Base-by-base conservation (phyloP, 23 red algal genomes). In the Pyropia yezoensis region DNA sequence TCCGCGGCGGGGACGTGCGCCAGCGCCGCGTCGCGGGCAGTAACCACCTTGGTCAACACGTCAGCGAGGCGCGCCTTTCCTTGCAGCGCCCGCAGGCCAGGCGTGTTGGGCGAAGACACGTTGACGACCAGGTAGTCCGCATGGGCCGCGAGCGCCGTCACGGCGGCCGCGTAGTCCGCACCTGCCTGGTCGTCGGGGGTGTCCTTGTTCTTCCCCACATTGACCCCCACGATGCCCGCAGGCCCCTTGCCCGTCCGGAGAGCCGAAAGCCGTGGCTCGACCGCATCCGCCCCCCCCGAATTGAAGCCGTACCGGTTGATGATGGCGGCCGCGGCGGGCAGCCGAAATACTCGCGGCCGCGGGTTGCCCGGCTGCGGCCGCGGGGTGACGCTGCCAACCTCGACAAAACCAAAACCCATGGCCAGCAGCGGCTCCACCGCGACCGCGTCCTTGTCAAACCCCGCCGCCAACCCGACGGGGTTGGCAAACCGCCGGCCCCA, bases 261-360 rank as follows among this genome's bases (percentile, higher is more conserved):
- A 20, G 32, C 65, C 12, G 33, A n/a, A 19, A 86, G 17, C 7
- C 73, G 60, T 21, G 69, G 18, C 28, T 45, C 21, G 30, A 95
- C 82, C 21, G 64, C 67, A 7, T 62, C 60, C 26, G 45, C 52
- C 28, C 90, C 90, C 0, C 55, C 83, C 25, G 82, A 88, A 52
- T 96, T 96, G 72, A 96, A 96, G 27, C 91, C 91, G 28, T 84
- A 88, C 4, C 91, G 83, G 53, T 96, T 96, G 58, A 96, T 89
- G 33, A 96, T 71, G 17, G 91, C 91, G 9, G 45, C 27, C 52
- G 89, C 91, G 39, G 75, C 52, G 32, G 22, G 33, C 32, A 96
- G 83, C 12, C 91, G 83, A 73, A 96, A 96, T 21, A 96, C 72
- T 30, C 91, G 58, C 15, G 91, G 91, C 53, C 61, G 59, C 7